Percentiles rank a stretch among this genome's conserved stretches.
Conservation (phyloP, 2,329 filamentous ascomycete species). For the Apiospora aurea region DNA sequence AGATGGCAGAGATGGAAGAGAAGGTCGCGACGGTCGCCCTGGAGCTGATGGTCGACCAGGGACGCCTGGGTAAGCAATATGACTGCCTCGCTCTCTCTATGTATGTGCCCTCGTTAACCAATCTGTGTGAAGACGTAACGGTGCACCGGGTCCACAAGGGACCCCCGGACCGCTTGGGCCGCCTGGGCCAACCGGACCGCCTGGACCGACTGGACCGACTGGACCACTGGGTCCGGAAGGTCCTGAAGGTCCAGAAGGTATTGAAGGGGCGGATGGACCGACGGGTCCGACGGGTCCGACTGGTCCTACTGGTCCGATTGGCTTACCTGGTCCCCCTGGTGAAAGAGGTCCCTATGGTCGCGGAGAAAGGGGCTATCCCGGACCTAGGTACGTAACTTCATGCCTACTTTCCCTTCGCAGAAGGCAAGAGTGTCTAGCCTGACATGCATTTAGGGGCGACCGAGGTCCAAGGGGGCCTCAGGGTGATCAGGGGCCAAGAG, state of each 20-base stretch:
- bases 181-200: too few relatives aligned
- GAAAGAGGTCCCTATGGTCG: not conserved
- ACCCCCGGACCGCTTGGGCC: not conserved
- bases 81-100: not conserved
- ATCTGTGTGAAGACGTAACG: not conserved
- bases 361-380: not conserved
- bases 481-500: conserved; percentile 4
- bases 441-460: not conserved
- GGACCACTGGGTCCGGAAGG: not conserved
- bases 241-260: not conserved
- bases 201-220: too few relatives aligned
- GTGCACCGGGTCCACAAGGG: not conserved
- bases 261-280: not conserved
- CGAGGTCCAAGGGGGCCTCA: not conserved
- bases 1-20: not conserved
- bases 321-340: not conserved
- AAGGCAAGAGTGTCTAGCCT: not conserved
- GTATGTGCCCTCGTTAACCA: not conserved
- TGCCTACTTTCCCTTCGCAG: not conserved
- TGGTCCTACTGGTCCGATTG: not conserved
- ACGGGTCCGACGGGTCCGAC: not conserved
- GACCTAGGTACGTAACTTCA: not conserved
- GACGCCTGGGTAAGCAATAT: not conserved
- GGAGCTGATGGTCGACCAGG: not conserved
- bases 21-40: not conserved